phyloP scores from a whole-genome alignment of 2,329 filamentous ascomycete species.

The Nemania sp. region DNA sequence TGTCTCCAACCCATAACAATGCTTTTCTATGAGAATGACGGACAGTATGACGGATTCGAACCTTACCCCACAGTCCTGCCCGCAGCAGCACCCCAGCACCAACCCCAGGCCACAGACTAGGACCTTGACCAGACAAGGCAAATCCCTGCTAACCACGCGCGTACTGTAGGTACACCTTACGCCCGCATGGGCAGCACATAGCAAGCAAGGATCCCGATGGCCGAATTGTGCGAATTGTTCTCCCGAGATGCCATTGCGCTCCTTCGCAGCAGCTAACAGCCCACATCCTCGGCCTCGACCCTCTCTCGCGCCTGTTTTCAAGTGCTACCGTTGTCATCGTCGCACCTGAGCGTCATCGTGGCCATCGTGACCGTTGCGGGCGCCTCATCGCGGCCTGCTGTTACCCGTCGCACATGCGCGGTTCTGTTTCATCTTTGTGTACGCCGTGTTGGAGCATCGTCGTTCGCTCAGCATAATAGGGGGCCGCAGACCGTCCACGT shows the following conservation, averaged over 20 bases:
- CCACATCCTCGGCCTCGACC: neutral
- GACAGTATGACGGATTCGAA: no score
- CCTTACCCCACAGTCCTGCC: neutral
- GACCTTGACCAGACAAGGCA: neutral
- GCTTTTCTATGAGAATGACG: no score
- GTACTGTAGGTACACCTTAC: no score
- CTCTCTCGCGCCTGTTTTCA: no score
- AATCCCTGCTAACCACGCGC: neutral
- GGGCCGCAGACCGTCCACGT: no score
- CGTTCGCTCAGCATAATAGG: no score
- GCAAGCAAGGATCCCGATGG: neutral
- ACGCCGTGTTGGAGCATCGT: neutral
- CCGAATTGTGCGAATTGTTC: no score
- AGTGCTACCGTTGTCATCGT: no score
- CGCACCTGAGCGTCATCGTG: no score
- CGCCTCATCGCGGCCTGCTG: neutral
- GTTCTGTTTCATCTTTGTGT: neutral
- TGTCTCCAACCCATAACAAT: no score
- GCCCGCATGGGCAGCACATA: no score
- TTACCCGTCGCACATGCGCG: neutral
- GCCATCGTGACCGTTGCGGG: neutral
- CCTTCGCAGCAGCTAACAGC: neutral
- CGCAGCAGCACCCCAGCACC: neutral
- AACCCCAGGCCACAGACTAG: neutral
- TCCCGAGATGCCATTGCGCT: neutral